Evolutionary conservation across 805 yeast species (phyloP).

Genomic region (Starmerella etchellsii): DNA sequence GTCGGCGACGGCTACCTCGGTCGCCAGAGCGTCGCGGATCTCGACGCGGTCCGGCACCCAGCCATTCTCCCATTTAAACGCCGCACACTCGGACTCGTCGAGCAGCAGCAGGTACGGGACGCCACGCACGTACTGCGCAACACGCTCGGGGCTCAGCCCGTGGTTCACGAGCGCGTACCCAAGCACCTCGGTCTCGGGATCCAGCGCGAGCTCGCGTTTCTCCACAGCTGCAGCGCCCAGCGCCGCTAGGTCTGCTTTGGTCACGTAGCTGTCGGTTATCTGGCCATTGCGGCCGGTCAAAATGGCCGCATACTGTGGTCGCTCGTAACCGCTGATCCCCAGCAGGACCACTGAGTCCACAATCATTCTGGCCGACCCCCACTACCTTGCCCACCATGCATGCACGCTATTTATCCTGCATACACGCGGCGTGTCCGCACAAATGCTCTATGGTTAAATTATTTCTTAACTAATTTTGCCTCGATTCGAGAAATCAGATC

Average conservation of each 20-base stretch:
- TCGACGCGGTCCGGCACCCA: not conserved
- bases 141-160: slow-evolving; percentile 2
- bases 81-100: not conserved
- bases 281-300: slow-evolving; percentile 3
- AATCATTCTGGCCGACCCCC: not conserved
- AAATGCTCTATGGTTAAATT: no score
- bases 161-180: slow-evolving; percentile 6
- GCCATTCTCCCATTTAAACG: not conserved
- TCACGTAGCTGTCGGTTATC: not conserved
- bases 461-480: no score
- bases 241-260: not conserved
- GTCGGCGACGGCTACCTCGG: slow-evolving; percentile 1
- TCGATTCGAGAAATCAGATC: no score
- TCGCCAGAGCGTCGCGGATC: not conserved
- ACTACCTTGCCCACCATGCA: no score
- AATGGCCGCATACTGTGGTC: not conserved
- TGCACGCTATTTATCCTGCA: no score
- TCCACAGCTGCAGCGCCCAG: not conserved
- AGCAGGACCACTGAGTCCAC: slow-evolving; percentile 2
- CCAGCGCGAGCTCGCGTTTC: slow-evolving; percentile 2
- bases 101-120: not conserved
- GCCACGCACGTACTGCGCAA: not conserved
- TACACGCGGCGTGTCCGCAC: no score
- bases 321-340: not conserved
- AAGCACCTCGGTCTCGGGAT: not conserved